phyloP scores from a whole-genome alignment of 352 stramenopile species.

The Pythium periplocum region DNA sequence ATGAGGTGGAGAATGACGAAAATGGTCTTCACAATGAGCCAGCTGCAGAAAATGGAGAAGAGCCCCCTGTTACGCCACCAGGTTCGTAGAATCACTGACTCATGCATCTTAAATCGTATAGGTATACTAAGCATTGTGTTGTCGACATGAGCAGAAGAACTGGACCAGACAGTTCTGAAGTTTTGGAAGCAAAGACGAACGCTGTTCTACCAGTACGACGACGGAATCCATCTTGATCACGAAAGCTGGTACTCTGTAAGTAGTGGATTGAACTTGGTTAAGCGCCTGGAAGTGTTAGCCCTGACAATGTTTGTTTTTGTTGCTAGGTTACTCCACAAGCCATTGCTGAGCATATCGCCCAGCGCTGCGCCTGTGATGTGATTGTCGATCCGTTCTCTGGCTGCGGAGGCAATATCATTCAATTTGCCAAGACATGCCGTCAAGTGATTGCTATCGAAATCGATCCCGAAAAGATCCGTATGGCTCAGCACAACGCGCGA shows the following conservation, averaged over 20 bases:
- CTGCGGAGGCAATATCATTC: constrained; percentile 92
- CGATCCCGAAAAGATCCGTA: constrained; percentile 84
- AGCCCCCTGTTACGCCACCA: no score
- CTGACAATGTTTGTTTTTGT: not conserved
- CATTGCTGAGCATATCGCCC: constrained; percentile 85
- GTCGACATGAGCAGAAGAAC: constrained; percentile 11
- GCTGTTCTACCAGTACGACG: constrained; percentile 89
- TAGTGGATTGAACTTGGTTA: no score
- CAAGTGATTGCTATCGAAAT: constrained; percentile 92
- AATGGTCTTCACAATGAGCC: no score
- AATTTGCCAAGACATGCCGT: constrained; percentile 85
- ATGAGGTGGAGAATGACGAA: no score
- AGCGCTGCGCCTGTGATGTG: constrained; percentile 72
- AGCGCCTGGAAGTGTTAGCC: no score
- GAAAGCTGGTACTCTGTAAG: constrained; percentile 90
- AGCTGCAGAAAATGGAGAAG: no score
- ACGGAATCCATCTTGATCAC: constrained; percentile 88
- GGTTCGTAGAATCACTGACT: no score
- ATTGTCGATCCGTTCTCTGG: constrained; percentile 91
- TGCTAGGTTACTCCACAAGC: constrained; percentile 80
- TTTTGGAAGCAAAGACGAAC: constrained; percentile 88
- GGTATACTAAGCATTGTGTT: no score
- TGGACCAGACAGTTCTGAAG: constrained; percentile 48
- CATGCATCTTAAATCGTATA: no score
- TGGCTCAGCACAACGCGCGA: constrained; percentile 86